Percentiles rank a stretch among this genome's conserved stretches.
Evolutionary conservation across 208 protist genomes (phyloP).

Genomic region (Wallacemonas rigidus): DNA sequence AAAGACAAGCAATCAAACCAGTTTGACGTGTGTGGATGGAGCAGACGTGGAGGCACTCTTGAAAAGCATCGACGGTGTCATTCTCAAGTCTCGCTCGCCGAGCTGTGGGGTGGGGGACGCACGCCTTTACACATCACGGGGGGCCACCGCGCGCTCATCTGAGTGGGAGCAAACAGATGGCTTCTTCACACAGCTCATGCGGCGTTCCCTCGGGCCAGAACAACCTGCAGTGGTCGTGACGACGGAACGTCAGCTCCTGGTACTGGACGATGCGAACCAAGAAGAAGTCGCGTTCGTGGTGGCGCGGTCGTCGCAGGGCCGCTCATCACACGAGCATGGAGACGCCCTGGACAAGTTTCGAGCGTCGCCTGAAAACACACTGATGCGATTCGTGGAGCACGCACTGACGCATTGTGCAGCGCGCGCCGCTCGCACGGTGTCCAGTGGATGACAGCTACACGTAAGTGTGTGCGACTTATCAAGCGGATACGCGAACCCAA

Average conservation of each 20-base stretch:
- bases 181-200: constrained; percentile 62
- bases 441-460: background rate
- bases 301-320: background rate
- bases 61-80: constrained; percentile 45
- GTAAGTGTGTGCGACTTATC: no score
- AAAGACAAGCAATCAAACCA: no score
- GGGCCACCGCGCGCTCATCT: background rate
- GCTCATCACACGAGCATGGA: background rate
- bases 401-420: background rate
- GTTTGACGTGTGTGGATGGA: constrained; percentile 6
- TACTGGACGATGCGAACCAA: constrained; percentile 11
- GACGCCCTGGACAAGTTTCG: background rate
- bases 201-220: background rate
- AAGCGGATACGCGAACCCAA: no score
- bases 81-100: constrained; percentile 81
- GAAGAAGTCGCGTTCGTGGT: background rate
- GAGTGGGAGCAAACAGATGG: constrained; percentile 49
- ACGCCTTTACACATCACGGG: constrained; percentile 38
- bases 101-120: constrained; percentile 81
- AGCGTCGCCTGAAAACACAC: background rate
- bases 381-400: background rate
- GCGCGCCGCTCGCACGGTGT: background rate
- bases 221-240: constrained; percentile 19
- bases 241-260: constrained; percentile 29
- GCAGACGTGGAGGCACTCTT: constrained; percentile 23